Percentiles rank a stretch among this genome's conserved stretches.
These are phyloP conservation scores for Euphorbia schlechtendalii DNA, from an alignment of 441 rosid genomes.

Conservation along the genomic window DNA sequence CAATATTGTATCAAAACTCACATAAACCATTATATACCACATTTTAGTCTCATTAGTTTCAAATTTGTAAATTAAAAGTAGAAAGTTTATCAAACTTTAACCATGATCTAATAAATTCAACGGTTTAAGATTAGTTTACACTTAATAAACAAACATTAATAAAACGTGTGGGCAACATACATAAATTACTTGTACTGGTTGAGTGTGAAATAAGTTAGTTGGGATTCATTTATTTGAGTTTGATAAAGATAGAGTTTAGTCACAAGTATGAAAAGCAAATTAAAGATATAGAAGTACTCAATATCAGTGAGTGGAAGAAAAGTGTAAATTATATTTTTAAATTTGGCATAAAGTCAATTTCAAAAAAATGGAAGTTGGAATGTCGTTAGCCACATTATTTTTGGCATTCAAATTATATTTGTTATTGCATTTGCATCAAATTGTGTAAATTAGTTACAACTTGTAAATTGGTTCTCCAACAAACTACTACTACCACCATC, in stretches of 20 bases:
- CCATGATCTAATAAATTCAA: no score
- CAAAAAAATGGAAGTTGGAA: neutral
- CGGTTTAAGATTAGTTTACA: no score
- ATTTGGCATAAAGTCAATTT: constrained; percentile 14
- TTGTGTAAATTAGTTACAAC: constrained; percentile 12
- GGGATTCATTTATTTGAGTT: neutral
- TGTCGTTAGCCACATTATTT: constrained; percentile 1
- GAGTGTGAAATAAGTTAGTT: neutral
- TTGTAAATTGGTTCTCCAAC: constrained; percentile 8
- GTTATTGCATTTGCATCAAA: neutral
- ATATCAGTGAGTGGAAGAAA: no score
- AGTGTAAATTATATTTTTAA: no score
- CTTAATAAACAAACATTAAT: no score
- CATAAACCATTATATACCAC: no score
- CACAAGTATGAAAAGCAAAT: no score
- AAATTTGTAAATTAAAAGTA: no score
- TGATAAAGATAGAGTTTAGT: no score
- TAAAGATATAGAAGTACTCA: no score
- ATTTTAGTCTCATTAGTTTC: no score
- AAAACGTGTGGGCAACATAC: neutral
- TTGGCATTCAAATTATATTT: neutral
- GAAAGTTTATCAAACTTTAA: neutral
- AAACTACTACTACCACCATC: constrained; percentile 1
- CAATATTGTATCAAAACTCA: no score
- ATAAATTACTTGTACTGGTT: neutral